Evolutionary conservation across 345 rosid genomes (phyloP).

Genomic region (Erucastrum elatum): DNA sequence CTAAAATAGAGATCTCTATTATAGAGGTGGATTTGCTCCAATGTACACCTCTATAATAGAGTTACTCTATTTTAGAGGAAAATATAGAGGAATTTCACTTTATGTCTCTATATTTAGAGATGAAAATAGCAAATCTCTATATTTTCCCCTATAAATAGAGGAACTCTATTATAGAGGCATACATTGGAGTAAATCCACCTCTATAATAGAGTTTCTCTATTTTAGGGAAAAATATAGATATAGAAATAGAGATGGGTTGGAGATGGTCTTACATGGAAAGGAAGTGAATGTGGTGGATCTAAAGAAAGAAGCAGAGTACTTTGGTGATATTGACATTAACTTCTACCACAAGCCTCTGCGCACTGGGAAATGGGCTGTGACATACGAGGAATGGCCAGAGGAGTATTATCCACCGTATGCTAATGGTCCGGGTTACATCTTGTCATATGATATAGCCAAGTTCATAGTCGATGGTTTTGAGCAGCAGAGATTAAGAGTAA

Average conservation of each 20-base stretch:
- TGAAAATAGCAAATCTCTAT: no score
- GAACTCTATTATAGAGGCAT: no score
- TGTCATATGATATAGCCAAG: constrained; percentile 73
- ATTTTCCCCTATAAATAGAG: no score
- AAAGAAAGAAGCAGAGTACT: constrained; percentile 89
- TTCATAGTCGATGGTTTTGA: constrained; percentile 79
- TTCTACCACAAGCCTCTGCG: constrained; percentile 91
- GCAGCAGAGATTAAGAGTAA: constrained; percentile 33
- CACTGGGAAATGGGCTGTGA: constrained; percentile 95
- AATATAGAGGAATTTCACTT: no score
- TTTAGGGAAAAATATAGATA: no score
- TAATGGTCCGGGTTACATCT: constrained; percentile 93
- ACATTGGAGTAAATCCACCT: no score
- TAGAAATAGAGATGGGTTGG: no score
- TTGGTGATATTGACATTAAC: constrained; percentile 90
- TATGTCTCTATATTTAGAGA: no score
- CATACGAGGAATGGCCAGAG: constrained; percentile 98
- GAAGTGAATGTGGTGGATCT: constrained; percentile 74
- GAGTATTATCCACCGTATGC: constrained; percentile 98
- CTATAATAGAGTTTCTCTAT: background rate
- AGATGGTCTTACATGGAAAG: constrained; percentile 42
- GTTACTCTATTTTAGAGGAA: no score
- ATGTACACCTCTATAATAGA: no score
- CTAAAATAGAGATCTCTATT: no score
- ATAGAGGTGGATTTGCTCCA: no score